Conservation (phyloP, 148 eudicot species). For the Cornus suecica region DNA sequence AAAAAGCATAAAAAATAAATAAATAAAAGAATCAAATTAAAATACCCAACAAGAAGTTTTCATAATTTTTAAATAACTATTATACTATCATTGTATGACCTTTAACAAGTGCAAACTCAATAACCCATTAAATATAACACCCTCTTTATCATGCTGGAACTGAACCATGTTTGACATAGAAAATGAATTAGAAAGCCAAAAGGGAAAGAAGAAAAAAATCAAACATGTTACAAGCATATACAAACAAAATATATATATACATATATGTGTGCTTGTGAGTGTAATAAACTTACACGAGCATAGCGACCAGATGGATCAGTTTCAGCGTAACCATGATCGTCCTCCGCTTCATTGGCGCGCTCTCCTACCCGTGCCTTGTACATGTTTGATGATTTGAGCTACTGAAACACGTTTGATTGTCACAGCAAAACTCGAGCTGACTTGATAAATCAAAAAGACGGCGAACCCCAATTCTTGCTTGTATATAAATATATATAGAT, state of each 20-base stretch:
- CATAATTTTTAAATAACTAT: not conserved
- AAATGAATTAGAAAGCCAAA: not conserved
- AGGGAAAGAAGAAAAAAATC: not conserved
- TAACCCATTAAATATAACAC: not conserved
- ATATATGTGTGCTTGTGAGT: not conserved
- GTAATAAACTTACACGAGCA: constrained; percentile 30
- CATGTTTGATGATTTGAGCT: not conserved
- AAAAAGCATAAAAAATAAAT: too few relatives aligned
- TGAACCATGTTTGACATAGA: not conserved
- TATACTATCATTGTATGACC: constrained; percentile 7
- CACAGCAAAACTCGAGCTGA: not conserved
- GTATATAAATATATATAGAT: too few relatives aligned
- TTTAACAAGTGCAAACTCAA: not conserved
- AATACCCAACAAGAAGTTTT: not conserved
- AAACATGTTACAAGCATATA: not conserved
- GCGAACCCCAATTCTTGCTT: not conserved
- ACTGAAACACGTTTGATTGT: not conserved
- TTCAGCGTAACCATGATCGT: constrained; percentile 20
- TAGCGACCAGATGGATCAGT: constrained; percentile 38
- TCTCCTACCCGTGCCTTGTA: not conserved
- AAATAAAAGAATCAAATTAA: not conserved
- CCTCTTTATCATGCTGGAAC: not conserved
- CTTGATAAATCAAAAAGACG: not conserved
- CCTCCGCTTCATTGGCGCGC: not conserved
- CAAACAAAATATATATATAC: not conserved